Base-by-base conservation (phyloP, 331 rosid genomes). In the Quercus lobata region DNA sequence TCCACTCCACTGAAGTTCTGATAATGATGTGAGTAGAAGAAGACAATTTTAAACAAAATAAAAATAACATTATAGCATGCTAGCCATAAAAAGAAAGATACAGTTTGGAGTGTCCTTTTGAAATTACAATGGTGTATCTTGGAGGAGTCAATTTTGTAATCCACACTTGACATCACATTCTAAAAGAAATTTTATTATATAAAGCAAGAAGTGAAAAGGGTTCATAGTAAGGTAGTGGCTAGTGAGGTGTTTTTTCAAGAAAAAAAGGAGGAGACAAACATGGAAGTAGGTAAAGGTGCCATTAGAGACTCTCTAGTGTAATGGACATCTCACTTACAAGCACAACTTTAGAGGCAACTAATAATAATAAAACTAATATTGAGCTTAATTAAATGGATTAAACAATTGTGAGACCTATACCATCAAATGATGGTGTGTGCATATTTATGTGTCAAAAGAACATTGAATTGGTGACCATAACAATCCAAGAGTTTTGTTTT, bases 11-110 rank as follows among this genome's bases (percentile, higher is more conserved):
- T 7, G 6, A 27, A 81, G 83, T 81, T 77, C 0, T 65, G 98
- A 93, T 60, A 82, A 81, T 46, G 95, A 93, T 86, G 93, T 90
- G 91, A 93, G 95, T 91, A 74, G 83, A 52, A 88, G 82, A 68
- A 81, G 97, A 94, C 95, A 91, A 85, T 66, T 62, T 63, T n/a
- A 77, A 73, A 71, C 87, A 72, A 85, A 77, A 49, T 52, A 25
- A 78, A 69, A 72, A 76, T 69, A 12, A 44, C 56, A 69, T 58
- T 70, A 49, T 63, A 57, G 69, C 74, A 61, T 57, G 71, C 75
- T 82, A 65, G 80, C 70, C 71, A 41, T 58, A 46, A 74, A 84
- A 78, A 80, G 82, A 68, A 81, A 77, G 86, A 69, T 60, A 56
- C 80, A 89, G 80, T 87, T 89, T 77, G 83, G 79, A 79, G 82